Evolutionary conservation across 805 yeast genomes (phyloP).

Genomic region (Hanseniaspora meyeri): DNA sequence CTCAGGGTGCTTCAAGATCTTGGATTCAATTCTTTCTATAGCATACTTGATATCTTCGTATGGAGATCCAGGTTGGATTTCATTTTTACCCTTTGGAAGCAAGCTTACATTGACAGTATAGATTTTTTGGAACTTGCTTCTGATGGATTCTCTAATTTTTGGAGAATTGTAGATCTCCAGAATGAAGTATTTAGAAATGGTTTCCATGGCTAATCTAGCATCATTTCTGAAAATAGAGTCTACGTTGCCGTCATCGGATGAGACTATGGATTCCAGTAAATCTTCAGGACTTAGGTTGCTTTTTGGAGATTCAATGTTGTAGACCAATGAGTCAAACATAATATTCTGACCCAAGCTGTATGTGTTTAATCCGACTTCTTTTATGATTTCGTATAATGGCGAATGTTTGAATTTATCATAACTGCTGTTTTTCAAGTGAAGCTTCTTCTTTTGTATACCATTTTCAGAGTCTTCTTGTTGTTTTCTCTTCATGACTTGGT

Average conservation of each 20-base stretch:
- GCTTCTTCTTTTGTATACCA: constrained; percentile 28
- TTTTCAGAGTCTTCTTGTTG: constrained; percentile 18
- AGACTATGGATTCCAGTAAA: constrained; percentile 33
- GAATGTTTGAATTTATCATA: constrained; percentile 59
- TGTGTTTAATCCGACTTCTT: constrained; percentile 65
- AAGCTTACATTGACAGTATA: constrained; percentile 61
- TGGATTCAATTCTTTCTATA: constrained; percentile 62
- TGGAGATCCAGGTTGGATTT: constrained; percentile 68
- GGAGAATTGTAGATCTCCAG: constrained; percentile 76
- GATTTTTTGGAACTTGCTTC: constrained; percentile 48
- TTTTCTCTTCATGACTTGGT: constrained; percentile 23
- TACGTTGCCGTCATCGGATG: constrained; percentile 24
- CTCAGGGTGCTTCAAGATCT: constrained; percentile 65
- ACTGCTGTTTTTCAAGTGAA: constrained; percentile 48
- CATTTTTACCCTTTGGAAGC: constrained; percentile 70
- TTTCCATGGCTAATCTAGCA: constrained; percentile 50
- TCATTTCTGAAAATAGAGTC: constrained; percentile 39
- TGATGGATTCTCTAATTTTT: constrained; percentile 57
- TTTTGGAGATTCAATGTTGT: constrained; percentile 56
- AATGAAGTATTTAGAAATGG: constrained; percentile 62
- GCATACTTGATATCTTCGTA: constrained; percentile 89
- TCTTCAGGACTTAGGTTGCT: constrained; percentile 48
- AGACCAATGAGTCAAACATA: constrained; percentile 50
- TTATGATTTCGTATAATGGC: constrained; percentile 50
- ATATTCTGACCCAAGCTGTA: constrained; percentile 75